Conservation (phyloP, 2,329 filamentous ascomycete species). For the Phyllosticta citribraziliensis region DNA sequence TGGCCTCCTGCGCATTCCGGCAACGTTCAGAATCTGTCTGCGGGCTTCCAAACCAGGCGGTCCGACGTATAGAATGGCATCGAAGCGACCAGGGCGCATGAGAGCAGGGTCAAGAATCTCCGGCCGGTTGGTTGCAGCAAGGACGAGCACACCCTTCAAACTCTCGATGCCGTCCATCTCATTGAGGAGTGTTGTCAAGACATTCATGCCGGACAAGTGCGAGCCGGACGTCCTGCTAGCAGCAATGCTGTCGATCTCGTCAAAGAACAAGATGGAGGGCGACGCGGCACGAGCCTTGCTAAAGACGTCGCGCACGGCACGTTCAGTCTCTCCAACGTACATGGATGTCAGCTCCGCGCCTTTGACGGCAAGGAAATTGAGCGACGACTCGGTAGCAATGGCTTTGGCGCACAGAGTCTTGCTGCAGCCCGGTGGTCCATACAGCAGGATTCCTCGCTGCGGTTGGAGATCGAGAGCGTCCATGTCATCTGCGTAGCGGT, state of each 20-base stretch:
- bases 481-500: slow-evolving; percentile 45
- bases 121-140: slow-evolving; percentile 87
- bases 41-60: slow-evolving; percentile 66
- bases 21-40: slow-evolving; percentile 62
- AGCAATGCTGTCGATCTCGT: slow-evolving; percentile 86
- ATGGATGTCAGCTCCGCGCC: slow-evolving; percentile 89
- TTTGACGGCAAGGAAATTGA: slow-evolving; percentile 93
- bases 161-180: slow-evolving; percentile 94
- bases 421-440: slow-evolving; percentile 87
- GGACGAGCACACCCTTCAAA: slow-evolving; percentile 70
- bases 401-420: slow-evolving; percentile 91
- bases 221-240: slow-evolving; percentile 45
- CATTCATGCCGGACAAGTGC: slow-evolving; percentile 55
- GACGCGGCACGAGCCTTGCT: slow-evolving; percentile 73
- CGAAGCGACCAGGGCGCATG: slow-evolving; percentile 75
- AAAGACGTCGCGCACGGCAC: slow-evolving; percentile 76
- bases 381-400: slow-evolving; percentile 76
- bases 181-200: slow-evolving; percentile 79
- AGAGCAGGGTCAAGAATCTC: slow-evolving; percentile 78
- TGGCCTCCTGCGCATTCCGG: slow-evolving; percentile 50
- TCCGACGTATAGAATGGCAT: slow-evolving; percentile 75
- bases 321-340: slow-evolving; percentile 93
- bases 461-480: slow-evolving; percentile 44
- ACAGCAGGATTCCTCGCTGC: slow-evolving; percentile 76
- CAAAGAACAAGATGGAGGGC: slow-evolving; percentile 92